These are phyloP conservation scores for Trametes cingulata DNA, from an alignment of 768 basidiomycete genomes.

Conservation along the genomic window DNA sequence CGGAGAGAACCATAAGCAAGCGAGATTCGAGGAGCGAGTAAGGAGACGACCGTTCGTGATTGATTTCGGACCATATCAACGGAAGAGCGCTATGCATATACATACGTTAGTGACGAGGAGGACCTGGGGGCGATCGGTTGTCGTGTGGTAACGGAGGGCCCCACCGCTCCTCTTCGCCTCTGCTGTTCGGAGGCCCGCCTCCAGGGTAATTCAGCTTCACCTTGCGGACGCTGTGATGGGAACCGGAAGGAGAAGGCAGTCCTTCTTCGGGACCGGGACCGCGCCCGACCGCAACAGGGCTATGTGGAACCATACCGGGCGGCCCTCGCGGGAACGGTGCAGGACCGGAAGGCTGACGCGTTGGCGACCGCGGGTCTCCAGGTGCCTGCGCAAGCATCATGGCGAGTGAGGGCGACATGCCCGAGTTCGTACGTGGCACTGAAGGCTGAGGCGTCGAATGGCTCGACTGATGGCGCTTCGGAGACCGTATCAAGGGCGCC, in stretches of 20 bases:
- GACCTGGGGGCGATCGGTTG: slow-evolving; percentile 12
- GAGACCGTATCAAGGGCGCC: slow-evolving; percentile 22
- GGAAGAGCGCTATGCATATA: not conserved
- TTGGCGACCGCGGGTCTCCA: slow-evolving; percentile 26
- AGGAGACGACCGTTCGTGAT: not conserved
- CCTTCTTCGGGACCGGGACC: slow-evolving; percentile 3
- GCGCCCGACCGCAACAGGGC: slow-evolving; percentile 1
- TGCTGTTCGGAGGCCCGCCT: not conserved
- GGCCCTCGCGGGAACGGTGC: not conserved
- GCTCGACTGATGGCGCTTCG: slow-evolving; percentile 29
- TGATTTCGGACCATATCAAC: not conserved
- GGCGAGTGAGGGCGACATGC: slow-evolving; percentile 61
- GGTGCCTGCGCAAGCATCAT: slow-evolving; percentile 59
- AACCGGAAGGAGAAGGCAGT: slow-evolving; percentile 2
- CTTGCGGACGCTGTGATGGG: slow-evolving; percentile 10
- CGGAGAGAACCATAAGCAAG: not conserved
- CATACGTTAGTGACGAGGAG: slow-evolving; percentile 6
- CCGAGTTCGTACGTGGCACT: slow-evolving; percentile 33
- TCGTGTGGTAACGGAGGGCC: slow-evolving; percentile 4
- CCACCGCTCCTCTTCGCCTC: slow-evolving; percentile 19
- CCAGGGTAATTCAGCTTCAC: slow-evolving; percentile 12
- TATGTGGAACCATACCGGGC: slow-evolving; percentile 5
- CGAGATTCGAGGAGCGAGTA: not conserved
- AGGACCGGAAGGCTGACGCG: slow-evolving; percentile 22
- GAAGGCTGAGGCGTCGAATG: slow-evolving; percentile 25